Evolutionary conservation across 441 rosid species (phyloP), one percentile per base, ranked within the genome.

Genomic region (Erodium moschatum): DNA sequence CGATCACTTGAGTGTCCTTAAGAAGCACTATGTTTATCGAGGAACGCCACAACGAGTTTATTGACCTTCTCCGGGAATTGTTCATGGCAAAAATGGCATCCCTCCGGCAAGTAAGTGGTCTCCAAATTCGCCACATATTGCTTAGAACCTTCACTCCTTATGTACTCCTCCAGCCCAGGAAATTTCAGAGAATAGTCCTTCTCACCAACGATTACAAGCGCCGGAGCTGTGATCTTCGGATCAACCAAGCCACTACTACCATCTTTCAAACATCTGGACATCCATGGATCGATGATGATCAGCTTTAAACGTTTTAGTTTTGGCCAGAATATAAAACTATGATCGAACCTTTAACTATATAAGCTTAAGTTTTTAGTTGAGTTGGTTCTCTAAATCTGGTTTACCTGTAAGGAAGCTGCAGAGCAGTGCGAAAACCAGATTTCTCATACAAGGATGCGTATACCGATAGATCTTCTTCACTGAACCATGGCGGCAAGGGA

Each of bases 1-100:
- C n/a, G n/a, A n/a, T n/a, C n/a, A n/a, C n/a, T n/a, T n/a, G n/a
- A n/a, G n/a, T n/a, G n/a, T n/a, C n/a, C n/a, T n/a, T n/a, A n/a
- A n/a, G n/a, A n/a, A n/a, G n/a, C 58, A 50, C 58, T 70, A 44
- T 76, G 78, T 64, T 76, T 62, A 40, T 67, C 68, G 31, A 87
- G 86, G 84, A 87, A 87, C 72, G 64, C 48, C 10, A 85, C 64
- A 67, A 87, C 50, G 10, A 80, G 81, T 69, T 78, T 76, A 71
- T 85, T 82, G 65, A 84, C 86, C 69, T 78, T 72, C 13, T 82
- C 86, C 4, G 89, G 86, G 5, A 70, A 77, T 42, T 87, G 88
- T 69, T 87, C 89, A 56, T 84, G 92, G 64, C 80, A 78, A 74
- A 85, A 87, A 80, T 85, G 88, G 11, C 66, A 77, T 15, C 89